Conservation (phyloP, 331 rosid species). For the Erythrophleum ivorense region DNA sequence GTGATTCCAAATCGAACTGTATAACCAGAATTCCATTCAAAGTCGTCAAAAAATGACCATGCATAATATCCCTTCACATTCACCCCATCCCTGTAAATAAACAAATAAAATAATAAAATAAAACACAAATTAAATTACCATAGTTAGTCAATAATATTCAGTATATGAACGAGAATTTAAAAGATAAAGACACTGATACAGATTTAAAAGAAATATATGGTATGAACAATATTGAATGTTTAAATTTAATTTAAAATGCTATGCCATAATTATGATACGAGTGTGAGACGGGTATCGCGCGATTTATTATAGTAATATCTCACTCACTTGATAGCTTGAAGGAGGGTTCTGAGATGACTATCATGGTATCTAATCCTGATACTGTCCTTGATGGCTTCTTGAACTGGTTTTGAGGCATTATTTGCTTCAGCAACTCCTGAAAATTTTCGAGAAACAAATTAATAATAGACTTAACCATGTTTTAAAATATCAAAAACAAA, state of each 20-base stretch:
- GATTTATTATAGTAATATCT: background rate
- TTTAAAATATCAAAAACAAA: too few relatives aligned
- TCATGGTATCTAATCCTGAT: constrained; percentile 54
- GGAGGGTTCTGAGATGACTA: constrained; percentile 51
- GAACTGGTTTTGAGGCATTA: constrained; percentile 54
- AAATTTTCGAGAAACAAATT: background rate
- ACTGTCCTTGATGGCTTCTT: constrained; percentile 51
- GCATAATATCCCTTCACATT: constrained; percentile 63
- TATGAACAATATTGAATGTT: too few relatives aligned
- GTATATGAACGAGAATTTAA: background rate
- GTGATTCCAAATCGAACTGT: constrained; percentile 56
- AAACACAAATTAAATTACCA: background rate
- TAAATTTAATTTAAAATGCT: too few relatives aligned
- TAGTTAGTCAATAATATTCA: background rate
- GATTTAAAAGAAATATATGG: too few relatives aligned
- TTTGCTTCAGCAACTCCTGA: constrained; percentile 51
- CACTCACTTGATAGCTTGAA: constrained; percentile 42
- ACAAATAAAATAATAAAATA: background rate
- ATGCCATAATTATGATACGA: too few relatives aligned
- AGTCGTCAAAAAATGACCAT: constrained; percentile 65
- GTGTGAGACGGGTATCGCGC: too few relatives aligned
- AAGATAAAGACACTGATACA: background rate
- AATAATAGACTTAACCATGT: background rate
- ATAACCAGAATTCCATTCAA: constrained; percentile 59
- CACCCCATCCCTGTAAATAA: constrained; percentile 46